Conservation (phyloP, 257 asterid species). For the Nicotiana obtusifolia region DNA sequence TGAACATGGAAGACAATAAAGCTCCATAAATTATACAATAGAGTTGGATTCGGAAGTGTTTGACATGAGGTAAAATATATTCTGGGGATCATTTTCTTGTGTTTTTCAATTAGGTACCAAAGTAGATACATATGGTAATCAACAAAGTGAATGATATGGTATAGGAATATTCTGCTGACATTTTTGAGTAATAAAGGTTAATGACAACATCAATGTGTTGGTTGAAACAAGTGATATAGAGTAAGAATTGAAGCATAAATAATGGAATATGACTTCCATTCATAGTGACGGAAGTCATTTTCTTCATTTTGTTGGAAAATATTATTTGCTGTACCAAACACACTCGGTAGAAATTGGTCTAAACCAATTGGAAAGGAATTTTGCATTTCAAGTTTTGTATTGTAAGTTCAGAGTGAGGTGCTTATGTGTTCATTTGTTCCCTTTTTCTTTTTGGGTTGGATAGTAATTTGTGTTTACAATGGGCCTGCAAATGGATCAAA, state of each 20-base stretch:
- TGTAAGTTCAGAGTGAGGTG: not conserved
- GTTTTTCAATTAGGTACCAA: not conserved
- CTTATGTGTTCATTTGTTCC: not conserved
- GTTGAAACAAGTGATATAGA: not conserved
- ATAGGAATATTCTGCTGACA: not conserved
- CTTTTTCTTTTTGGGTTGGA: not conserved
- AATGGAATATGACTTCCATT: not conserved
- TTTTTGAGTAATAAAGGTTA: not conserved
- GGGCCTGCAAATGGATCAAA: too few relatives aligned
- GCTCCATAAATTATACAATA: not conserved
- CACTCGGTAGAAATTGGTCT: not conserved
- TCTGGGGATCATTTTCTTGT: not conserved
- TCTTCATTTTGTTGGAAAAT: not conserved
- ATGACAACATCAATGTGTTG: not conserved
- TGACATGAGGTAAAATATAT: not conserved
- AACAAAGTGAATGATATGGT: not conserved
- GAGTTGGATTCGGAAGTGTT: not conserved
- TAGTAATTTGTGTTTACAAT: not conserved
- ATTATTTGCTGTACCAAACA: not conserved
- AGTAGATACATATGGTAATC: not conserved
- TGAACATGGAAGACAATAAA: slow-evolving; percentile 1
- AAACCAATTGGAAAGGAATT: not conserved
- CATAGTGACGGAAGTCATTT: not conserved
- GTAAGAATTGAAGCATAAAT: not conserved
- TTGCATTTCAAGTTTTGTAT: not conserved